Base-by-base conservation (phyloP, 306 rosid species). In the Sindora glabra region DNA sequence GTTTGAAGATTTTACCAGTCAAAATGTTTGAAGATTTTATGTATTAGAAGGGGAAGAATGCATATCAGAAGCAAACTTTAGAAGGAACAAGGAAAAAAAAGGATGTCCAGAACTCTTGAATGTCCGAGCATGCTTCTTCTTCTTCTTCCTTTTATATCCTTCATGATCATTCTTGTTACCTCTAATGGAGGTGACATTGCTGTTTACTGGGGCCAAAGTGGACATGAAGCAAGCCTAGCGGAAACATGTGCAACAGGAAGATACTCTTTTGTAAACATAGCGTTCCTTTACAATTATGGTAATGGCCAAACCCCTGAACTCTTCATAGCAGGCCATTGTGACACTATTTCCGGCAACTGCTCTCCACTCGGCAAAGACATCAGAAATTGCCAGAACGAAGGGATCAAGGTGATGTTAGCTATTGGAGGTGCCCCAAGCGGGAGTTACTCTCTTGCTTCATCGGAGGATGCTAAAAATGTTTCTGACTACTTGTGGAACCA, bases 401-500 rank as follows among this genome's bases (percentile, higher is more conserved):
- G 71, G 18, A 24, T 66, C n/a, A 77, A 77, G 60, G 81, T 82
- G 5, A 45, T 83, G 32, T 80, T 86, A 9, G 82, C 95, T 0
- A 67, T 86, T 1, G 83, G 87, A 48, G 85, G 80, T 0, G 76
- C 68, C 0, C n/a, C n/a, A n/a, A n/a, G n/a, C n/a, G 89, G 87
- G 25, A 65, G 78, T 72, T 80, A 80, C 72, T 75, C 49, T 18
- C 77, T 82, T 17, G 16, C 72, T 33, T 85, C 89, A 0, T 3
- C 69, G 2, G 71, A 29, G 7, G 95, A 83, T 22, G 87, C 87
- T 2, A 67, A 26, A 56, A 60, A 73, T 13, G 81, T 83, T 25
- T 77, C 89, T 2, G 48, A 32, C 13, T 86, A 77, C 27, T 78
- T 80, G 7, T 86, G 89, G 89, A 80, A 80, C 48, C 80, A 61